phyloP scores from a whole-genome alignment of 2,329 filamentous ascomycete genomes.

The Colletotrichum sp. region DNA sequence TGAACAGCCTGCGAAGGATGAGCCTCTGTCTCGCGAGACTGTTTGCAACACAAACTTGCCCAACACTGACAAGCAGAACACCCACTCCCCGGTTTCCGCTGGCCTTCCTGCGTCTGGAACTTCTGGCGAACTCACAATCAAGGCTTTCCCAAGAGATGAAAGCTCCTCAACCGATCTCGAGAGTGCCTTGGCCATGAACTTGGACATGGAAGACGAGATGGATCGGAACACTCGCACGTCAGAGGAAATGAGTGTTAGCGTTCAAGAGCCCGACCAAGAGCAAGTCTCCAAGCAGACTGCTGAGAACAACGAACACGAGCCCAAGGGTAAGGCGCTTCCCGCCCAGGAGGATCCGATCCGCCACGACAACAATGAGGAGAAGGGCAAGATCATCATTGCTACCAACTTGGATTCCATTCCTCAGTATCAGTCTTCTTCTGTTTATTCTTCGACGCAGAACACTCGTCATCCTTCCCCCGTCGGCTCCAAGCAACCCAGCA shows the following conservation, averaged over 20 bases:
- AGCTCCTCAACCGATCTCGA: not conserved
- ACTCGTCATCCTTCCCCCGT: not conserved
- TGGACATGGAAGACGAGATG: not conserved
- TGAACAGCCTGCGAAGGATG: not conserved
- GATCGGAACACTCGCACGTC: not conserved
- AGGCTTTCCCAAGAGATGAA: not conserved
- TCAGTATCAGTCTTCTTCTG: slow-evolving; percentile 10
- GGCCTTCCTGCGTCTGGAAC: not conserved
- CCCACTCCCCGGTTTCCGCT: not conserved
- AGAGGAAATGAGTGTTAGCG: not conserved
- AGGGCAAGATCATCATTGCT: not conserved
- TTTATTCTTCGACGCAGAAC: slow-evolving; percentile 13
- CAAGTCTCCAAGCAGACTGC: not conserved
- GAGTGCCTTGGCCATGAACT: not conserved
- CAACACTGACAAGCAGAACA: not conserved
- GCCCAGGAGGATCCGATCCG: not conserved
- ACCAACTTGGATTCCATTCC: not conserved
- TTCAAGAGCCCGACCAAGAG: not conserved
- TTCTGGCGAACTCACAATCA: not conserved
- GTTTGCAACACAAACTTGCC: not conserved
- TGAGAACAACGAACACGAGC: not conserved
- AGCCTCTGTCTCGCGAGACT: not conserved
- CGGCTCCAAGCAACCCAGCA: not conserved
- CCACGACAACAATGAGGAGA: not conserved
- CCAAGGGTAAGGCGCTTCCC: not conserved